Conservation (phyloP, 768 basidiomycete species). For the Termitomyces sp. region DNA sequence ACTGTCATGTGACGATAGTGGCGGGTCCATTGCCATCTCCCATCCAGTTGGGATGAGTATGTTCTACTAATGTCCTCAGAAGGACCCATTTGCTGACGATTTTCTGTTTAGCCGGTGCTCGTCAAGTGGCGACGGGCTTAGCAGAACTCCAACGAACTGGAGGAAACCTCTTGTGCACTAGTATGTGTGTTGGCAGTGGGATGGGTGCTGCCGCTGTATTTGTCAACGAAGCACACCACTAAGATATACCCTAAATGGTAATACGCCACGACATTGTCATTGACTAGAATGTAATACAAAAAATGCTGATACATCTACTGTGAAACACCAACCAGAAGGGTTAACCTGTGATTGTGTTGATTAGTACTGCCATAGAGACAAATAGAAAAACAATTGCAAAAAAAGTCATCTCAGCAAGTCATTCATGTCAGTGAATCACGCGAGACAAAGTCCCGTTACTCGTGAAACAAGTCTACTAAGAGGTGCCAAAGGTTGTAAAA, state of each 20-base stretch:
- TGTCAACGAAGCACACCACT: constrained; percentile 53
- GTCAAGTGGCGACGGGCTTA: constrained; percentile 87
- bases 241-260: neutral
- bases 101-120: constrained; percentile 57
- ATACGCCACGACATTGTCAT: neutral
- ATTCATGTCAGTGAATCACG: constrained; percentile 77
- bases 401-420: constrained; percentile 66
- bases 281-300: neutral
- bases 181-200: constrained; percentile 74
- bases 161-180: constrained; percentile 71
- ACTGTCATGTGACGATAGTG: constrained; percentile 36
- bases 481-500: constrained; percentile 77
- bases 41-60: constrained; percentile 84
- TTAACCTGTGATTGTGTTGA: neutral
- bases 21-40: constrained; percentile 79
- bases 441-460: constrained; percentile 22
- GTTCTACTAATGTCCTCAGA: constrained; percentile 17
- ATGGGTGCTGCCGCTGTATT: constrained; percentile 86
- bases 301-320: neutral
- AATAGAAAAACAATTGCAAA: constrained; percentile 21
- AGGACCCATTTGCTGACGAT: constrained; percentile 8
- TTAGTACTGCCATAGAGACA: neutral
- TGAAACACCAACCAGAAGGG: too few relatives aligned
- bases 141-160: constrained; percentile 70
- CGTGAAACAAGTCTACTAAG: constrained; percentile 76